Conservation (phyloP, 441 rosid species). For the Jatropha podagrica region DNA sequence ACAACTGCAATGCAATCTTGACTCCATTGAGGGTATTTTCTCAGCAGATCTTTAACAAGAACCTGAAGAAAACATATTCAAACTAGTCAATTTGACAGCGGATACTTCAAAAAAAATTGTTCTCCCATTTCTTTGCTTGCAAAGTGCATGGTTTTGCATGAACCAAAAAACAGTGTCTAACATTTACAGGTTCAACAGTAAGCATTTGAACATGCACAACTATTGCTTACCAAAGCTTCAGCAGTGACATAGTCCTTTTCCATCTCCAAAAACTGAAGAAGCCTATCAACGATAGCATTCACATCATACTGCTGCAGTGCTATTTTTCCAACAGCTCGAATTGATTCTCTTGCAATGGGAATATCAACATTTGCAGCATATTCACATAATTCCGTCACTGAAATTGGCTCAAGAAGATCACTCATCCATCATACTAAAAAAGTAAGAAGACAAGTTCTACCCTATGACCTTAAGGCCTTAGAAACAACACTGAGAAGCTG, state of each 20-base stretch:
- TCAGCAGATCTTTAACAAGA: constrained; percentile 92
- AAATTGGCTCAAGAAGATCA: constrained; percentile 28
- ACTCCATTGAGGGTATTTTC: constrained; percentile 99
- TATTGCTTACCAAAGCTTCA: constrained; percentile 75
- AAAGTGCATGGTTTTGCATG: not conserved
- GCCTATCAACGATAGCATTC: constrained; percentile 98
- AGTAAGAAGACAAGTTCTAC: constrained; percentile 9
- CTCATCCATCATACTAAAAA: constrained; percentile 20
- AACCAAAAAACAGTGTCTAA: not conserved
- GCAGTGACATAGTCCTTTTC: constrained; percentile 98
- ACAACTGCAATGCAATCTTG: constrained; percentile 99
- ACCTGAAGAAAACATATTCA: constrained; percentile 50
- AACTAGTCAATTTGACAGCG: constrained; percentile 24
- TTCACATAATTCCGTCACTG: constrained; percentile 95
- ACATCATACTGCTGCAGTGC: constrained; percentile 98
- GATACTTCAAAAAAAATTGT: not conserved
- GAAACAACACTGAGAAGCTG: constrained; percentile 17
- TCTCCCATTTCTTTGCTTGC: not conserved
- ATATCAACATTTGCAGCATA: constrained; percentile 98
- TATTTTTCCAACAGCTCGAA: constrained; percentile 95
- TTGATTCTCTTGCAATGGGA: constrained; percentile 92
- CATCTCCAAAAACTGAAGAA: constrained; percentile 98
- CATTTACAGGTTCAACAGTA: constrained; percentile 1
- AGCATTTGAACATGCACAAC: not conserved
- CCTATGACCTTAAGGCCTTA: constrained; percentile 10